Conservation (phyloP, 108 stramenopile genomes). For the Craspedostauros australis region DNA sequence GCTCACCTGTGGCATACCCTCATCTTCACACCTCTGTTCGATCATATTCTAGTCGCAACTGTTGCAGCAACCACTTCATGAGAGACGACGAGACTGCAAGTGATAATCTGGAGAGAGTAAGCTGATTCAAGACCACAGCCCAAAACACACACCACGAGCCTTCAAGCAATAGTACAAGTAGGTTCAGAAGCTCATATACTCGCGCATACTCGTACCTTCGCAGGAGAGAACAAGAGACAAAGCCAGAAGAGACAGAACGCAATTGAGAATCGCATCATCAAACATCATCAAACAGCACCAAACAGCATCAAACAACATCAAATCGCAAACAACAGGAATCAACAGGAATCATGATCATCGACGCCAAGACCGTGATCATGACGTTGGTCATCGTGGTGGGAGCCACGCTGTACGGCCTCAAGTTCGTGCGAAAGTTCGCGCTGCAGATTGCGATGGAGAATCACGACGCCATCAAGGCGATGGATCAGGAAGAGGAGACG, state of each 20-base stretch:
- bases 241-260: neutral
- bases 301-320: no score
- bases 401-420: constrained; percentile 44
- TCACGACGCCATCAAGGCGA: constrained; percentile 64
- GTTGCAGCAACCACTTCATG: no score
- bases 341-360: constrained; percentile 59
- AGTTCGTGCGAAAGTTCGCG: constrained; percentile 62
- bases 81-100: no score
- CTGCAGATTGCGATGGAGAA: constrained; percentile 80
- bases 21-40: no score
- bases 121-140: no score
- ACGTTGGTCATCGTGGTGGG: constrained; percentile 51
- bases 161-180: no score
- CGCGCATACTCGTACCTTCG: no score
- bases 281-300: neutral
- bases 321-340: neutral
- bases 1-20: no score
- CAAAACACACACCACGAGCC: no score
- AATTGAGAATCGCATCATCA: neutral
- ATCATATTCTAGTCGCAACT: no score
- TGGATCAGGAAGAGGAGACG: constrained; percentile 63
- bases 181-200: no score
- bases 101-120: no score
- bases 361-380: constrained; percentile 58
- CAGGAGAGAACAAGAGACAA: neutral